A percentile compares a stretch with the other conserved stretches of the same genome.
Evolutionary conservation across 2,329 filamentous ascomycete genomes (phyloP).

Genomic region (Periconia macrospinosa): DNA sequence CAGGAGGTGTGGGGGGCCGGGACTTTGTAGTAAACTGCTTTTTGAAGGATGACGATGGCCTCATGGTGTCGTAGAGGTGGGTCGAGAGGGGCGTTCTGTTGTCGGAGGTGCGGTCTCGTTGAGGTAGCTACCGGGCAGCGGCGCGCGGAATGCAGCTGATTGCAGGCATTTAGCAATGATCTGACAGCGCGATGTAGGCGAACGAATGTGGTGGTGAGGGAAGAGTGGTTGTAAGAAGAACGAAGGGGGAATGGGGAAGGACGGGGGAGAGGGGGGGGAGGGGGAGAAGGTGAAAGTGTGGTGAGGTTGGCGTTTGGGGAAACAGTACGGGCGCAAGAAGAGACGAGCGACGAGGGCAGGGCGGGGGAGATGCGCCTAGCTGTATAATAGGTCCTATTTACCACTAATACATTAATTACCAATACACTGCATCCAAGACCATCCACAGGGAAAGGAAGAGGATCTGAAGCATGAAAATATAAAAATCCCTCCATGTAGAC

Average conservation of each 20-base stretch:
- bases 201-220: slow-evolving; percentile 21
- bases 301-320: neutral
- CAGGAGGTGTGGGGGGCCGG: slow-evolving; percentile 36
- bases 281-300: slow-evolving; percentile 11
- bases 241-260: slow-evolving; percentile 12
- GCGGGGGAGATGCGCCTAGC: neutral
- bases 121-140: slow-evolving; percentile 29
- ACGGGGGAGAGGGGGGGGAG: slow-evolving; percentile 10
- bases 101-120: slow-evolving; percentile 31
- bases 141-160: slow-evolving; percentile 24
- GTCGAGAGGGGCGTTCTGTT: slow-evolving; percentile 16
- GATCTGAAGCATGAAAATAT: too few relatives aligned
- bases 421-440: neutral
- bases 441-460: too few relatives aligned
- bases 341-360: neutral
- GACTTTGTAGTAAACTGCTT: slow-evolving; percentile 29
- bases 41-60: slow-evolving; percentile 37
- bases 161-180: slow-evolving; percentile 27
- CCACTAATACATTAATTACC: neutral
- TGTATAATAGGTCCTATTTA: neutral
- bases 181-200: slow-evolving; percentile 17
- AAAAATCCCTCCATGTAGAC: too few relatives aligned
- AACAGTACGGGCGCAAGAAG: neutral
- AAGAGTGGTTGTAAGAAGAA: slow-evolving; percentile 9
- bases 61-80: slow-evolving; percentile 24